Evolutionary conservation across 805 yeast genomes (phyloP).

Genomic region (Yarrowia sp.): DNA sequence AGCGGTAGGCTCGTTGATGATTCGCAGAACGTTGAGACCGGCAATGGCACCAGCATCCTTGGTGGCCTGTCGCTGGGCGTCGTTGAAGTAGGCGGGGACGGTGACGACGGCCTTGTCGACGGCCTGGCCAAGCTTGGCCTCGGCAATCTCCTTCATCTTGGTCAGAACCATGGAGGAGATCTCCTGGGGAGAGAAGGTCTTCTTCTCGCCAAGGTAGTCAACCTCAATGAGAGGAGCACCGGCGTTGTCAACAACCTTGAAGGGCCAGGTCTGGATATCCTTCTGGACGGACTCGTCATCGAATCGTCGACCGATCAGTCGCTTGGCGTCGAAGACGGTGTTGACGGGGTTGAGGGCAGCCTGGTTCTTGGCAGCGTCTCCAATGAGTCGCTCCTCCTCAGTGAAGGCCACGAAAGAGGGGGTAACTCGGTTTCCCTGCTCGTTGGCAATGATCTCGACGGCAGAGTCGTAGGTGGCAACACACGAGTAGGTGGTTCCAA

Average conservation of each 20-base stretch:
- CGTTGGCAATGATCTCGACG: slow-evolving; percentile 95
- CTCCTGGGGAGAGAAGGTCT: slow-evolving; percentile 92
- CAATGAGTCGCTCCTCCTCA: slow-evolving; percentile 89
- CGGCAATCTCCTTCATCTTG: slow-evolving; percentile 89
- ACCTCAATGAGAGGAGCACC: slow-evolving; percentile 85
- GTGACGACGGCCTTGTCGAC: slow-evolving; percentile 87
- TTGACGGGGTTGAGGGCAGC: slow-evolving; percentile 92
- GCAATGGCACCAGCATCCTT: slow-evolving; percentile 90
- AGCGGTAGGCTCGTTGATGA: slow-evolving; percentile 91
- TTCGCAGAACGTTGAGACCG: slow-evolving; percentile 82
- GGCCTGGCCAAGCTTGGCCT: slow-evolving; percentile 78
- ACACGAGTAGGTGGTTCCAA: slow-evolving; percentile 96
- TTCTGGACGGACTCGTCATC: slow-evolving; percentile 83
- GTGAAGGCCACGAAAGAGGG: slow-evolving; percentile 97
- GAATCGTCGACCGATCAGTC: slow-evolving; percentile 91
- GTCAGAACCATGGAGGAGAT: slow-evolving; percentile 89
- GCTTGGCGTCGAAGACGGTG: slow-evolving; percentile 88
- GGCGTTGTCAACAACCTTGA: slow-evolving; percentile 73
- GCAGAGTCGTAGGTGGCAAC: slow-evolving; percentile 94
- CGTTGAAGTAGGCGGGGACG: slow-evolving; percentile 88
- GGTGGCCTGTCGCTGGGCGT: slow-evolving; percentile 89
- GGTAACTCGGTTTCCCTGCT: slow-evolving; percentile 98
- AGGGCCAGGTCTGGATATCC: slow-evolving; percentile 95
- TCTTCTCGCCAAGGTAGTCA: slow-evolving; percentile 82
- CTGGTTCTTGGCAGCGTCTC: slow-evolving; percentile 98